Conservation (phyloP, 768 basidiomycete genomes). For the Leucogyrophana mollusca region DNA sequence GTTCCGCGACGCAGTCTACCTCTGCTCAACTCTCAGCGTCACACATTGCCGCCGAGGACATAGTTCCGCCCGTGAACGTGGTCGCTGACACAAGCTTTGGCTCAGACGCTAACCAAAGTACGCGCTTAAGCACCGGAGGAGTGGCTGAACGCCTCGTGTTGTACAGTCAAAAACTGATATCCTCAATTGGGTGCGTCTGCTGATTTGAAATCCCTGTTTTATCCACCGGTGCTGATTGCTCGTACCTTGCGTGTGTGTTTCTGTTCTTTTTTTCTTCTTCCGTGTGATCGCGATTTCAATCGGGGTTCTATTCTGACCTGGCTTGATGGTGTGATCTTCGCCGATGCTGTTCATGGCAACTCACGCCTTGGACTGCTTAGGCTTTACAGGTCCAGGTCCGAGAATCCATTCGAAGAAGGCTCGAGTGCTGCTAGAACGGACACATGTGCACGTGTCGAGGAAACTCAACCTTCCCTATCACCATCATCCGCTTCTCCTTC, state of each 20-base stretch:
- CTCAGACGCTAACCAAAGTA: conserved; percentile 15
- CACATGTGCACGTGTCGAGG: not conserved
- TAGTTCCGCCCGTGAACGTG: conserved; percentile 16
- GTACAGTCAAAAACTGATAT: conserved; percentile 46
- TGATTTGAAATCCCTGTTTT: conserved; percentile 14
- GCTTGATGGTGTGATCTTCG: conserved; percentile 19
- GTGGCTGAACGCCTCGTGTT: conserved; percentile 49
- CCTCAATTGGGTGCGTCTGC: conserved; percentile 43
- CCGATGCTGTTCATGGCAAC: conserved; percentile 19
- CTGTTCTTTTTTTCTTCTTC: conserved; percentile 15
- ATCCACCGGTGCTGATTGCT: conserved; percentile 21
- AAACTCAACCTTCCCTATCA: conserved; percentile 7
- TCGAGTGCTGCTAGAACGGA: conserved; percentile 12
- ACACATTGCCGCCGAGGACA: conserved; percentile 13
- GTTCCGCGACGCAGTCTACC: conserved; percentile 10
- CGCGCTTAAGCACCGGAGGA: conserved; percentile 25
- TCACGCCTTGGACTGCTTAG: conserved; percentile 17
- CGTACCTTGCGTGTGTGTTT: conserved; percentile 20
- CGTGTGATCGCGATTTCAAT: conserved; percentile 8
- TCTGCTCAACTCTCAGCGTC: conserved; percentile 11
- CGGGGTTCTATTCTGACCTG: conserved; percentile 9
- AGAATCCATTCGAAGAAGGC: conserved; percentile 14
- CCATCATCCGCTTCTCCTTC: not conserved
- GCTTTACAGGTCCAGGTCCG: conserved; percentile 24
- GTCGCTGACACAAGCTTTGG: conserved; percentile 29